phyloP scores from a whole-genome alignment of 768 basidiomycete species.

The Boletus pseudopeckii region DNA sequence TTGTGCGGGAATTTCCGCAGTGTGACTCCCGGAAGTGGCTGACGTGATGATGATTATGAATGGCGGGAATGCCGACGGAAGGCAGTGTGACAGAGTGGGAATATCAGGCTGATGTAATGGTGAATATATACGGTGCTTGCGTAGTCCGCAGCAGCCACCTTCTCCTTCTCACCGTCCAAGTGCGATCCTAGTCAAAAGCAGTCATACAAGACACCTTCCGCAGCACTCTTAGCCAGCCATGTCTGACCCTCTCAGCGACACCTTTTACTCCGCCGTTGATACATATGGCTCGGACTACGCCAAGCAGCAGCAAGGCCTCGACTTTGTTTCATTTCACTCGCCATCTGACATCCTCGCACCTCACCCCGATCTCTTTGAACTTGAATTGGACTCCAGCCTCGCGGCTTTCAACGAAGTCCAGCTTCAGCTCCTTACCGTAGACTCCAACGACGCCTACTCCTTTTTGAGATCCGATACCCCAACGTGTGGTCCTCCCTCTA shows the following conservation, averaged over 20 bases:
- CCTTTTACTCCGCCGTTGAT: conserved; percentile 33
- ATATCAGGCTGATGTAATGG: conserved; percentile 34
- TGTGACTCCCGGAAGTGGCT: conserved; percentile 2
- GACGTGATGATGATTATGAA: conserved; percentile 18
- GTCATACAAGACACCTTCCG: conserved; percentile 20
- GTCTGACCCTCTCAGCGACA: conserved; percentile 32
- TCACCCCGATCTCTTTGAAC: conserved; percentile 79
- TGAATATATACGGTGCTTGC: conserved; percentile 34
- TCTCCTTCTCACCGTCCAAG: conserved; percentile 7
- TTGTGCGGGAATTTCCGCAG: conserved; percentile 19
- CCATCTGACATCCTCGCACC: conserved; percentile 72
- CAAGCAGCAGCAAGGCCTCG: conserved; percentile 46
- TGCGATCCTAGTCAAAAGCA: conserved; percentile 23
- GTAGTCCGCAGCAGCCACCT: conserved; percentile 32
- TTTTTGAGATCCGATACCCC: conserved; percentile 61
- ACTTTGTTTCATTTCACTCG: conserved; percentile 68
- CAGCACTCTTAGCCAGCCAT: conserved; percentile 25
- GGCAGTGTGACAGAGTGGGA: conserved; percentile 30
- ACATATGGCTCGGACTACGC: conserved; percentile 36
- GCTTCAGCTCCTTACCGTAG: conserved; percentile 60
- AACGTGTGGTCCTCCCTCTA: conserved; percentile 69
- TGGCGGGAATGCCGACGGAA: conserved; percentile 18
- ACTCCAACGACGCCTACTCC: conserved; percentile 62
- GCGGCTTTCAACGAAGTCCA: conserved; percentile 63
- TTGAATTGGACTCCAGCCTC: conserved; percentile 72